Percentiles rank a stretch among this genome's conserved stretches.
These are phyloP conservation scores for Quercus wislizeni DNA, from an alignment of 306 rosid genomes.

Conservation along the genomic window DNA sequence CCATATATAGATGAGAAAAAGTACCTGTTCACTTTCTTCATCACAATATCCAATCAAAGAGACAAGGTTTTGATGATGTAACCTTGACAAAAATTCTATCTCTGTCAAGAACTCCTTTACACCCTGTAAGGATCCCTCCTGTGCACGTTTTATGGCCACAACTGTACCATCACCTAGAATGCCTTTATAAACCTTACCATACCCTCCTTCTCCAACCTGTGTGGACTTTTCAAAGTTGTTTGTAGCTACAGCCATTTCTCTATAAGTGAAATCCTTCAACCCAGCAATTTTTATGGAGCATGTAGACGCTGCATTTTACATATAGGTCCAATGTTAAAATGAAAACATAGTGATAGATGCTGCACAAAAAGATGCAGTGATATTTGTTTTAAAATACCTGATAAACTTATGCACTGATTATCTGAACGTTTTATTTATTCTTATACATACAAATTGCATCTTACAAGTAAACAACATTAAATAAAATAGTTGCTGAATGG, in stretches of 20 bases:
- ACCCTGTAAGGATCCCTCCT: constrained; percentile 83
- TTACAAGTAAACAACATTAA: background rate
- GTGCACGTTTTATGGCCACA: constrained; percentile 81
- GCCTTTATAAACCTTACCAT: constrained; percentile 92
- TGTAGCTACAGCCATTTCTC: constrained; percentile 72
- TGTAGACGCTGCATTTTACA: constrained; percentile 53
- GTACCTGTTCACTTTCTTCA: constrained; percentile 75
- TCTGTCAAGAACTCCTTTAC: constrained; percentile 83
- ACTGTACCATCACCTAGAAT: constrained; percentile 50
- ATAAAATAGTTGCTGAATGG: background rate
- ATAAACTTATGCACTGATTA: background rate
- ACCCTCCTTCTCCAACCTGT: constrained; percentile 89
- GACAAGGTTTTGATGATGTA: constrained; percentile 85
- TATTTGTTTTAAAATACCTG: constrained; percentile 24
- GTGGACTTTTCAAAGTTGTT: constrained; percentile 51
- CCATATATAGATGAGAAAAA: background rate
- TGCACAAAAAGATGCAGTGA: background rate
- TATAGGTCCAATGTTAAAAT: constrained; percentile 10
- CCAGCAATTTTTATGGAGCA: constrained; percentile 66
- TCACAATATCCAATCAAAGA: constrained; percentile 72
- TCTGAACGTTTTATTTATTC: background rate
- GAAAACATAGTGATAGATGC: background rate
- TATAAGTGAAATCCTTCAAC: constrained; percentile 61
- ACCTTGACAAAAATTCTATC: constrained; percentile 73
- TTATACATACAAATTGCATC: background rate